Base-by-base conservation (phyloP, 2,329 filamentous ascomycete species). In the Cladophialophora carrionii region DNA sequence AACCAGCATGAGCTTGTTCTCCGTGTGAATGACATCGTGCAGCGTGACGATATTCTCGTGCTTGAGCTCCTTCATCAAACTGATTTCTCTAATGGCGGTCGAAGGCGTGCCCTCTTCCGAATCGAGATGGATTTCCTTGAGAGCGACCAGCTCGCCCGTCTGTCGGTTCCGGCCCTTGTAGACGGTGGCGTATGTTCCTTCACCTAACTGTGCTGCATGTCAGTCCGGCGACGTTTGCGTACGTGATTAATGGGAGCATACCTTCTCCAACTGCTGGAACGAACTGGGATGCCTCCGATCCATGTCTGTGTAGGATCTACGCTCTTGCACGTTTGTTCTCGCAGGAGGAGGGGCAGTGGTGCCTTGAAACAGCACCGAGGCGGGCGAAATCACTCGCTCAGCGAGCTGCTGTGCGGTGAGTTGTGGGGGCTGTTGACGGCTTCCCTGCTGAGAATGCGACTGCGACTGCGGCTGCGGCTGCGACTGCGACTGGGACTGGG, bases 1-100 rank as follows among this genome's bases (percentile, higher is more conserved):
- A 9, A 99, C 95, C 48, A 99, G 88, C 95, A 99, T 99, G 64
- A 99, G 87, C 78, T 99, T 99, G 81, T 98, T 99, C 82, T 99
- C 95, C 64, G 95, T 99, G 79, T 99, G 95, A 74, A 99, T 98
- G 63, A 99, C 95, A 83, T 99, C 95, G 84, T 98, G 92, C 4
- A 99, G 88, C 65, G 90, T 91, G 73, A 99, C 93, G 71, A 99
- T 98, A 76, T 97, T 98, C 77, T 97, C 93, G 79, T 99, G 95
- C 80, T 98, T 98, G 71, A 99, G 85, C 80, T 99, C 95, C 80
- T 99, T 99, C 95, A 99, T 98, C 63, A 99, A 85, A 1, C 93
- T 97, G 74, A 99, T 99, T 79, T 99, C 95, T 74, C 95, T 91
- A 77, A 99, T 99, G 54, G 95, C 95, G 0, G 95, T 99, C 58